Base-by-base conservation (phyloP, 176 grass and related monocot species). In the Poa pratensis region DNA sequence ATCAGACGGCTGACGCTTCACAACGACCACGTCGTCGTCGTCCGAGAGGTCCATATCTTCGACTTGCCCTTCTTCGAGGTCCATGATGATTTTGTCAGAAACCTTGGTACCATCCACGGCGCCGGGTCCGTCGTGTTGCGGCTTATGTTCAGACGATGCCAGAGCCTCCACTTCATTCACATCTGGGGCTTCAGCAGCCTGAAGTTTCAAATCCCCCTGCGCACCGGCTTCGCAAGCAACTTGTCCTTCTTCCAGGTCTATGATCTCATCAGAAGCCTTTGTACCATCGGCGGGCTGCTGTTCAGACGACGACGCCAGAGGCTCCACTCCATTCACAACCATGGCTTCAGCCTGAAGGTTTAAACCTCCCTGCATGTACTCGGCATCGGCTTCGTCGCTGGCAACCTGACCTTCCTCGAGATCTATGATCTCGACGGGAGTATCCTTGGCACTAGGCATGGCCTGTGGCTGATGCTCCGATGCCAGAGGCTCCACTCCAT, bases 41-140 rank as follows among this genome's bases (percentile, higher is more conserved):
- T 97, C 91, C 32, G 81, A 54, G 9, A 99, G 77, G 52, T 99
- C 93, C 96, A 99, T 98, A 80, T 99, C 96, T 82, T 94, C 87
- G 11, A 88, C 46, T 66, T 91, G 86, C 1, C 68, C 87, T 77
- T 83, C 78, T 80, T 88, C 86, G 61, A 88, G 84, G 30, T 94
- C 90, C 32, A 71, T 39, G 77, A 71, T 39, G 77, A 61, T 88
- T 52, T 75, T 84, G 75, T 76, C 63, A 32, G 82, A 85, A 20
- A 32, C 62, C 69, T 68, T 45, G 1, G 54, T 52, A 23, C 17
- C 77, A 6, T 45, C 64, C 7, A 19, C 24, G 46, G 37, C n/a
- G 24, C 17, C 4, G 23, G 78, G 17, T 46, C 26, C 75, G 27
- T 73, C 46, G 9, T 43, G 8, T 17, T 80, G 48, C 20, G 70